Conservation (phyloP, 805 yeast genomes). For the Candida succiphila region DNA sequence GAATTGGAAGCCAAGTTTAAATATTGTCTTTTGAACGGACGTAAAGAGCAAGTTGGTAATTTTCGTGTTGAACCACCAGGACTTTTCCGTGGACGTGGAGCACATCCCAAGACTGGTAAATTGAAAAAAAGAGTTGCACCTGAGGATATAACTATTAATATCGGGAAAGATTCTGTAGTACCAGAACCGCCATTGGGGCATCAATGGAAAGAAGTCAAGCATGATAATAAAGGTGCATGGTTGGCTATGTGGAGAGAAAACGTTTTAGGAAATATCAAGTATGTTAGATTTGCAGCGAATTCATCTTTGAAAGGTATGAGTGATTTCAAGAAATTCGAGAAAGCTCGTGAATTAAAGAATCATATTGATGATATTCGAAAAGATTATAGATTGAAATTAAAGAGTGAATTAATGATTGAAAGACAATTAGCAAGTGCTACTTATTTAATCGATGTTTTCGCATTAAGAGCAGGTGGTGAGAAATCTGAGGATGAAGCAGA, state of each 20-base stretch:
- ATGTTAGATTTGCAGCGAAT: constrained; percentile 84
- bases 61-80: constrained; percentile 96
- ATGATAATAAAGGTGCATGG: constrained; percentile 91
- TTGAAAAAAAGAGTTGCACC: constrained; percentile 80
- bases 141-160: constrained; percentile 79
- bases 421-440: constrained; percentile 93
- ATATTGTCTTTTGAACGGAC: constrained; percentile 73
- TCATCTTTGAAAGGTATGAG: constrained; percentile 88
- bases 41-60: constrained; percentile 88
- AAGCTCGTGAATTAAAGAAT: constrained; percentile 74
- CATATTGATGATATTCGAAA: constrained; percentile 64
- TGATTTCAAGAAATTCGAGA: constrained; percentile 87
- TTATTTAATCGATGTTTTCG: constrained; percentile 84
- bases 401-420: constrained; percentile 68
- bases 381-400: constrained; percentile 64
- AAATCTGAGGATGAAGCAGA: constrained; percentile 97
- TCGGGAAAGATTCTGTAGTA: constrained; percentile 59
- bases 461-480: constrained; percentile 97
- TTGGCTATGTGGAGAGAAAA: constrained; percentile 96
- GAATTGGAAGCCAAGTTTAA: constrained; percentile 71
- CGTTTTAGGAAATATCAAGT: constrained; percentile 72
- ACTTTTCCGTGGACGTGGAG: constrained; percentile 91
- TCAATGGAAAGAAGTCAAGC: constrained; percentile 79
- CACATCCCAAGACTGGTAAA: constrained; percentile 93
- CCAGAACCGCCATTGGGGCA: constrained; percentile 88